Evolutionary conservation across 352 stramenopile species (phyloP), one percentile per base, ranked within the genome.

Genomic region (Globisporangium radiosum): DNA sequence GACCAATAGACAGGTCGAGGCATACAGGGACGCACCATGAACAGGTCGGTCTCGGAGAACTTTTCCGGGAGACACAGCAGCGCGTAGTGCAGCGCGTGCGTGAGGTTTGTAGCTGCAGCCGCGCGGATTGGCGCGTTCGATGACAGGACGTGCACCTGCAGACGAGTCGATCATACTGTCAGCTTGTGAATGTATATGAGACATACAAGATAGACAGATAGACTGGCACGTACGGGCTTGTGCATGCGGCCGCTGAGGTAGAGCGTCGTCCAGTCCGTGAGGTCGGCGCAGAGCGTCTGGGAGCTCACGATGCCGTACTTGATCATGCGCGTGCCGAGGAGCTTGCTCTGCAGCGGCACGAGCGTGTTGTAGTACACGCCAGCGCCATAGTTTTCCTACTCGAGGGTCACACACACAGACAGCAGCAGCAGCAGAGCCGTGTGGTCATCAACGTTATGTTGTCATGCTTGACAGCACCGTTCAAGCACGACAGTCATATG

Each of bases 281-380:
- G 72, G 47, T 96, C 88, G 2, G 87, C 60, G 39, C 79, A 89
- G 54, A 96, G 66, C 51, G 82, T 81, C 56, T 93, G 74, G 47
- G 74, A 78, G 63, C 81, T 91, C 57, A 96, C 85, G 55, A 96
- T 77, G 10, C 88, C 88, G 65, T 96, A 96, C 72, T 96, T 96
- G 63, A 96, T 87, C 52, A 92, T 64, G 43, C 87, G 81, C 6
- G 64, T 81, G 33, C 81, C 76, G 40, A 90, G 72, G 40, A 64
- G 47, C n/a, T 81, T 71, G 54, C 73, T 80, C 33, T 64, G 69
- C 42, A 91, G 58, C 44, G 77, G 77, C 57, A 90, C 78, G 74
- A 93, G 69, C 7, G 85, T 93, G 53, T 95, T 95, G 72, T 93
- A 95, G 64, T 95, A 95, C 8, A 92, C 62, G 1, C 80, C 82